phyloP scores from a whole-genome alignment of 2,329 filamentous ascomycete genomes.

The Fusarium musae region DNA sequence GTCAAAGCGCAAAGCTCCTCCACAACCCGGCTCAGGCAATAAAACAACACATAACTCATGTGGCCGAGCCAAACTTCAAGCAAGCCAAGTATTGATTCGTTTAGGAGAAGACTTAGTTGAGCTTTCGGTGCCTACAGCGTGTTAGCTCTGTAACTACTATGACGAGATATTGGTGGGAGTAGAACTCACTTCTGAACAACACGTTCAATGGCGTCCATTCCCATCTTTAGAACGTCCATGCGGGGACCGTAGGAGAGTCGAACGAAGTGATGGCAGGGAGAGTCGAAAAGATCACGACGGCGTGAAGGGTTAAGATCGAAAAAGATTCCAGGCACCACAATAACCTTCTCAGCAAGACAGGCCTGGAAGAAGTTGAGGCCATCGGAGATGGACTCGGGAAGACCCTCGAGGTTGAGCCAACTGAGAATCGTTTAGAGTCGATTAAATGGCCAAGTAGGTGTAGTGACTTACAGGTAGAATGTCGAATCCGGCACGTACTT shows the following conservation, averaged over 20 bases:
- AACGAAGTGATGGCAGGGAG: slow-evolving; percentile 92
- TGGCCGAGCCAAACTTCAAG: not conserved
- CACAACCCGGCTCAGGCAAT: not conserved
- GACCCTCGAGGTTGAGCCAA: slow-evolving; percentile 70
- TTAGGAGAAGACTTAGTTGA: not conserved
- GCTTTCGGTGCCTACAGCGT: slow-evolving; percentile 38
- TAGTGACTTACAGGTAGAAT: slow-evolving; percentile 82
- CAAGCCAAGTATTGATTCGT: not conserved
- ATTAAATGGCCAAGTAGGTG: not conserved
- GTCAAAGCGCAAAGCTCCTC: not conserved
- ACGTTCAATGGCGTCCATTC: slow-evolving; percentile 85
- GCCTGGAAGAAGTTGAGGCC: slow-evolving; percentile 97
- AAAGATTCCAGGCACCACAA: slow-evolving; percentile 97
- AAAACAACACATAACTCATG: not conserved
- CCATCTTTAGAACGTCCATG: slow-evolving; percentile 81
- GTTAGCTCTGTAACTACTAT: slow-evolving; percentile 9
- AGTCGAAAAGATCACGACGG: slow-evolving; percentile 91
- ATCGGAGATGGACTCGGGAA: slow-evolving; percentile 86
- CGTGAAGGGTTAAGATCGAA: slow-evolving; percentile 95
- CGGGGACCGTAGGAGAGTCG: slow-evolving; percentile 85
- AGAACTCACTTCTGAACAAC: slow-evolving; percentile 75
- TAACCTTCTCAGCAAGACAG: slow-evolving; percentile 92
- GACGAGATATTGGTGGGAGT: not conserved
- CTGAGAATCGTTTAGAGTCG: slow-evolving; percentile 32
- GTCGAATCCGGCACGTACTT: slow-evolving; percentile 88